Evolutionary conservation across 257 asterid genomes (phyloP), one percentile per base, ranked within the genome.

Genomic region (Solanum chaucha): DNA sequence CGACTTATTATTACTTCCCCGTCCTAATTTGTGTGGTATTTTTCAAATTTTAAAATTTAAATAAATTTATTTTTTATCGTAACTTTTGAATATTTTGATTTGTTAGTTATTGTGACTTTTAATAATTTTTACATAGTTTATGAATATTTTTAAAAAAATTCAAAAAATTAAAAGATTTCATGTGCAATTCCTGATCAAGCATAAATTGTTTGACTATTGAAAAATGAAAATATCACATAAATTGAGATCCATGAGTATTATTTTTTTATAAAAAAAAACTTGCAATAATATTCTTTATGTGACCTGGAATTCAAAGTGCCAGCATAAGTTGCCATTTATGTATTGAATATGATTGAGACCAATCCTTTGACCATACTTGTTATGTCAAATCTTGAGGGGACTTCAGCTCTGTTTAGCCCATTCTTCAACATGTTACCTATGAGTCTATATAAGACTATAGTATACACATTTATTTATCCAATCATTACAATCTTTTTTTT

Each of bases 341-440:
- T 36, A 74, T 85, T 80, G 41, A 55, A 34, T 26, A 46, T 82
- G 90, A 86, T 86, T 24, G n/a, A 46, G 88, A 86, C 87, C 38
- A 58, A 24, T 71, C 61, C 70, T 88, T 88, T 88, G 88, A 86
- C 88, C 48, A 36, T 22, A 38, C 34, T 84, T 59, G 86, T 59
- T 84, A 84, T 70, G 91, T 89, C 91, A 87, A 89, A 80, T 22
- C 83, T 89, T 85, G 83, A 89, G 24, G 83, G 87, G 74, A 51
- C 86, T 34, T 82, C 68, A 28, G 20, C 30, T 32, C 13, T 74
- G 58, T 73, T 30, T 48, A 83, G 44, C 85, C 64, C 32, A 51
- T n/a, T 71, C 77, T 74, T 28, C 14, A 68, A 65, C 67, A 82
- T 26, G 35, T 87, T 72, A 87, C 34, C 82, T 73, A 73, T 20